phyloP scores from a whole-genome alignment of 1,284 basidiomycete genomes.

The Cryptococcus deneoformans region DNA sequence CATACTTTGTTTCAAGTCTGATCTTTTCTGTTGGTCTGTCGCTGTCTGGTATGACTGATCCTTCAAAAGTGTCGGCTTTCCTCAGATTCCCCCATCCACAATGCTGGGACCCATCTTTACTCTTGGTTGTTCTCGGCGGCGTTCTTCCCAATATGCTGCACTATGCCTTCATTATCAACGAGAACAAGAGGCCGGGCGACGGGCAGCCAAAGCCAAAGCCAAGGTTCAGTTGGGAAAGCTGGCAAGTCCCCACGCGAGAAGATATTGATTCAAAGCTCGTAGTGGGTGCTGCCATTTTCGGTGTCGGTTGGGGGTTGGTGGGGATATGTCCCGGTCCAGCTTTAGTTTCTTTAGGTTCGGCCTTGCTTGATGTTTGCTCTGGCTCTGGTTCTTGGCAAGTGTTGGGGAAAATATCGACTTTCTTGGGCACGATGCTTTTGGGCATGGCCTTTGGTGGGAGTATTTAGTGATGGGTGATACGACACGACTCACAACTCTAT shows the following conservation, averaged over 20 bases:
- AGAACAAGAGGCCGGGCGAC: neutral
- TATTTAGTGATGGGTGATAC: too few species aligned
- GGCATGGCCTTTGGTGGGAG: too few species aligned
- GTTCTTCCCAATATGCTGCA: constrained; percentile 51
- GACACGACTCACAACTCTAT: too few species aligned
- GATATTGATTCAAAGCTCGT: constrained; percentile 57
- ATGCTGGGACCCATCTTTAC: constrained; percentile 52
- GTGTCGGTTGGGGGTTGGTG: constrained; percentile 63
- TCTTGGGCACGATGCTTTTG: neutral
- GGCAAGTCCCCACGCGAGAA: constrained; percentile 32
- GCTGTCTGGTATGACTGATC: constrained; percentile 58
- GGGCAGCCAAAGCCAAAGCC: constrained; percentile 3
- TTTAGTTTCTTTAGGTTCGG: constrained; percentile 19
- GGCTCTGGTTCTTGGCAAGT: neutral
- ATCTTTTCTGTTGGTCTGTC: constrained; percentile 60
- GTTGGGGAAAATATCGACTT: neutral
- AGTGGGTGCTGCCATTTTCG: constrained; percentile 60
- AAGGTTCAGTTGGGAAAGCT: constrained; percentile 29
- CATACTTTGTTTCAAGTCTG: constrained; percentile 53
- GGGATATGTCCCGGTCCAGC: constrained; percentile 59
- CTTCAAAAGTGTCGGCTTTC: constrained; percentile 58
- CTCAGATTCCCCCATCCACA: constrained; percentile 49
- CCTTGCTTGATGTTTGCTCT: too few species aligned
- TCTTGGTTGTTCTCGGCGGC: constrained; percentile 51
- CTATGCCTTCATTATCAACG: constrained; percentile 22